These are phyloP conservation scores for Exophiala lecanii-corni DNA, from an alignment of 2,329 filamentous ascomycete genomes.

Conservation along the genomic window DNA sequence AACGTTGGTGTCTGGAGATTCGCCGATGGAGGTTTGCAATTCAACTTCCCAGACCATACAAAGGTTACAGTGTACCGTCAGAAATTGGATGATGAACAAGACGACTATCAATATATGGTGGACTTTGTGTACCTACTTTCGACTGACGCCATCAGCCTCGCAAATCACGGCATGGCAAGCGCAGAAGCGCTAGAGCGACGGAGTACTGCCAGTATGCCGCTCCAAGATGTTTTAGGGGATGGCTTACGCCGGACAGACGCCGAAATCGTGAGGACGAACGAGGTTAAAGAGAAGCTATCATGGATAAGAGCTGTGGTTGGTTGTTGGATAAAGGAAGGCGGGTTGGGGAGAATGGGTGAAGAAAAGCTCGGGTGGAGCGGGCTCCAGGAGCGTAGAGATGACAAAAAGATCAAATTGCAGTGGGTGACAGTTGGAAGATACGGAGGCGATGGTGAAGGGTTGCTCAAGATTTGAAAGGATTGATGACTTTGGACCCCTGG, in stretches of 20 bases:
- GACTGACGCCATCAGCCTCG: conserved; percentile 41
- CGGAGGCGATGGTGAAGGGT: conserved; percentile 37
- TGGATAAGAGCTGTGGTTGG: conserved; percentile 38
- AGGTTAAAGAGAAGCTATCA: conserved; percentile 42
- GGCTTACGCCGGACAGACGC: conserved; percentile 31
- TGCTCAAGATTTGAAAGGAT: neutral
- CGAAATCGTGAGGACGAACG: conserved; percentile 43
- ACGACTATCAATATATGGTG: conserved; percentile 29
- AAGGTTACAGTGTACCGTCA: conserved; percentile 43
- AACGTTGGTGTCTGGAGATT: conserved; percentile 53
- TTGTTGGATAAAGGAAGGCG: conserved; percentile 31
- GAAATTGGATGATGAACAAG: conserved; percentile 5
- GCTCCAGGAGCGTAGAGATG: conserved; percentile 41
- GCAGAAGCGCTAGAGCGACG: conserved; percentile 35
- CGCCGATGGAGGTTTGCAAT: conserved; percentile 46
- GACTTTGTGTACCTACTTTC: conserved; percentile 48
- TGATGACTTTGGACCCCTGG: conserved; percentile 7
- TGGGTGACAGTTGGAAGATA: conserved; percentile 49
- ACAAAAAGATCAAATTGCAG: conserved; percentile 44
- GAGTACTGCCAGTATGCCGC: conserved; percentile 23
- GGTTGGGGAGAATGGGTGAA: conserved; percentile 29
- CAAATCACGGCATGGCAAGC: conserved; percentile 37
- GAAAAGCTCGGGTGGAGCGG: conserved; percentile 30
- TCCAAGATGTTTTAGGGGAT: conserved; percentile 26
- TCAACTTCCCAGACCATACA: conserved; percentile 51